Evolutionary conservation across 164 flowering plant species (phyloP).

Genomic region (Liquidambar formosana): DNA sequence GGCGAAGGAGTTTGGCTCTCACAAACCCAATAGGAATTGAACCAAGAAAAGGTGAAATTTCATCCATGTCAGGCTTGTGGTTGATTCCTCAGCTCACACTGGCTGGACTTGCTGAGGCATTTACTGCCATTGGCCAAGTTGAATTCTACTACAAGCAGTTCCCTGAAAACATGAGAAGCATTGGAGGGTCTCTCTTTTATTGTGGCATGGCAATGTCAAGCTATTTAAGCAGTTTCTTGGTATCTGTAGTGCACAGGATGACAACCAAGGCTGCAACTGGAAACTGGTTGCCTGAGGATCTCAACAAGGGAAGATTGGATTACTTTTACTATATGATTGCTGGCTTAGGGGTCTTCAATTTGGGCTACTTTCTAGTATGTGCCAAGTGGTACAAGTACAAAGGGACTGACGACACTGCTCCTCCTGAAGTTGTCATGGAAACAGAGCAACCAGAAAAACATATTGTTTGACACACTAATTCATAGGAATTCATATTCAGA

Average conservation of each 20-base stretch:
- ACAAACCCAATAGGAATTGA: conserved; percentile 22
- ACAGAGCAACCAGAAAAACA: conserved; percentile 3
- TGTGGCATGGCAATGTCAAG: conserved; percentile 25
- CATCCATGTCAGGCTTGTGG: conserved; percentile 25
- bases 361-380: conserved; percentile 29
- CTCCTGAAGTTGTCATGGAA: conserved; percentile 7
- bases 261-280: conserved; percentile 14
- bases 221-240: conserved; percentile 27
- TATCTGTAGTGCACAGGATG: conserved; percentile 17
- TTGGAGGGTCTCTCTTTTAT: conserved; percentile 28
- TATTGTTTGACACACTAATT: not conserved
- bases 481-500: not conserved
- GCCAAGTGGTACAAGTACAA: conserved; percentile 31
- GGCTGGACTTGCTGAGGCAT: conserved; percentile 25
- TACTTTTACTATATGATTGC: conserved; percentile 36
- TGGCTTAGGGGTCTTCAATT: conserved; percentile 24
- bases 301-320: conserved; percentile 37
- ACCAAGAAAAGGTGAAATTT: conserved; percentile 23
- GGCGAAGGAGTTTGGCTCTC: conserved; percentile 19
- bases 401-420: not conserved
- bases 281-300: conserved; percentile 37
- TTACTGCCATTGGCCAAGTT: conserved; percentile 18
- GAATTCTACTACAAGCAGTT: conserved; percentile 31
- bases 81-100: conserved; percentile 21
- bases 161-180: conserved; percentile 43